Evolutionary conservation across 176 grass and related monocot genomes (phyloP), one percentile per base, ranked within the genome.

Genomic region (Cenchrus americanus): DNA sequence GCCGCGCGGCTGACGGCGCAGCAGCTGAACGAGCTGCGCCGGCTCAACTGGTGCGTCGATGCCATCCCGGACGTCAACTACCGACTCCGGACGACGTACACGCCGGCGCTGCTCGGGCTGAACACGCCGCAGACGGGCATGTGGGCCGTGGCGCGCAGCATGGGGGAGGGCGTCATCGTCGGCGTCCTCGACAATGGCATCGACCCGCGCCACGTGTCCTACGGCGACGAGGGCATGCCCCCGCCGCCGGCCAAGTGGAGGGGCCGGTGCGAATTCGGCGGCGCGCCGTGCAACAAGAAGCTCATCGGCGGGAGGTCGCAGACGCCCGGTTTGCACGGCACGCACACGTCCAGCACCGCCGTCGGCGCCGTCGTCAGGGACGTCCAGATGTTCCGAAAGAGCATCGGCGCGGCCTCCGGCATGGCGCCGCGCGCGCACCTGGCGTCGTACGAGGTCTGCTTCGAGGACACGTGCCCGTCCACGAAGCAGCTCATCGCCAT

Each of bases 321-420:
- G 81, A 79, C 10, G 10, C 65, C 73, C 1, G 69, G 78, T 37
- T 32, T 65, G 62, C 94, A 97, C 81, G 91, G 89, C 26, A 94
- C 89, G 21, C 94, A 97, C 85, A 92, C 85, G 5, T 84, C 94
- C 4, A 89, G 94, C 85, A 92, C 89, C 9, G 91, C 94, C 32
- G 91, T 86, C 0, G 91, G 94, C 5, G 47, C 62, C 0, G 78
- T 88, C 73, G 85, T 92, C 2, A 4, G 9, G 43, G 66, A 80
- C 70, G 86, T 60, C 17, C 8, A 21, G 46, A 11, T 94, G 8
- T 44, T 59, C 2, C n/a, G 46, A 4, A 5, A 32, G 2, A 57
- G 41, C 2, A 66, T 68, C 27, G 85, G 91, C 43, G 7, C 26
- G 0, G 89, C 87, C 2, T 90, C 91, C 23, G 88, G 91, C 8